Evolutionary conservation across 2,329 filamentous ascomycete species (phyloP).

Genomic region (Fusarium sarcochroum): DNA sequence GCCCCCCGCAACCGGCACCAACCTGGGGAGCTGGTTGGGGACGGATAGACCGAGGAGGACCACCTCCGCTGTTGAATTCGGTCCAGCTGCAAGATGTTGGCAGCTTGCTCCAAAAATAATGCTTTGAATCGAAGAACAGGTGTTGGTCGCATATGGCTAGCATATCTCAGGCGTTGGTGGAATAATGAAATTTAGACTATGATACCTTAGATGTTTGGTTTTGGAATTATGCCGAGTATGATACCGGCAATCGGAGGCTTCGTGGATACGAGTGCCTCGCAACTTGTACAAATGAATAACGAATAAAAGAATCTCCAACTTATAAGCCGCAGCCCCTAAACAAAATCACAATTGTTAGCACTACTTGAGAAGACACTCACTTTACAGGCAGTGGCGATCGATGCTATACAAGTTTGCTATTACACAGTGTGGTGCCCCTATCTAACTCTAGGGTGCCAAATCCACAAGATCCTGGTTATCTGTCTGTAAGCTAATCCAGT

Average conservation of each 20-base stretch:
- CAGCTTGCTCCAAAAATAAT: conserved; percentile 46
- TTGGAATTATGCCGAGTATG: conserved; percentile 40
- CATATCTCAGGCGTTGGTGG: conserved; percentile 46
- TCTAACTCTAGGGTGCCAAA: neutral
- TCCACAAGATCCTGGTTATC: neutral
- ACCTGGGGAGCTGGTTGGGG: conserved; percentile 53
- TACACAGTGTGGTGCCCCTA: neutral
- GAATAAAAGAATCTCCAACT: conserved; percentile 35
- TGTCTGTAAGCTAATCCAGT: neutral
- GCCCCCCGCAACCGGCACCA: conserved; percentile 42
- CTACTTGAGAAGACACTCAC: neutral
- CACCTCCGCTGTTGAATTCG: conserved; percentile 46
- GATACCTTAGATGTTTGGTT: conserved; percentile 50
- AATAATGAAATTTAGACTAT: conserved; percentile 49
- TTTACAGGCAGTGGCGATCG: neutral
- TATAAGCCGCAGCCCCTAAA: too few species aligned
- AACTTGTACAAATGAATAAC: conserved; percentile 42
- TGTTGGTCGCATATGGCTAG: conserved; percentile 21
- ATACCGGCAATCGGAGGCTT: conserved; percentile 26
- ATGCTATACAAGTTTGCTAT: neutral
- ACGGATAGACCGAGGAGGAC: conserved; percentile 49
- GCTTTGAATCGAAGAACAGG: conserved; percentile 10
- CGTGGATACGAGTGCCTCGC: conserved; percentile 11
- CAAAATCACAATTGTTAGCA: neutral
- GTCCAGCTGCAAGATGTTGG: conserved; percentile 55